Conservation (phyloP, 2,329 filamentous ascomycete species). For the Ophiostoma populinum region DNA sequence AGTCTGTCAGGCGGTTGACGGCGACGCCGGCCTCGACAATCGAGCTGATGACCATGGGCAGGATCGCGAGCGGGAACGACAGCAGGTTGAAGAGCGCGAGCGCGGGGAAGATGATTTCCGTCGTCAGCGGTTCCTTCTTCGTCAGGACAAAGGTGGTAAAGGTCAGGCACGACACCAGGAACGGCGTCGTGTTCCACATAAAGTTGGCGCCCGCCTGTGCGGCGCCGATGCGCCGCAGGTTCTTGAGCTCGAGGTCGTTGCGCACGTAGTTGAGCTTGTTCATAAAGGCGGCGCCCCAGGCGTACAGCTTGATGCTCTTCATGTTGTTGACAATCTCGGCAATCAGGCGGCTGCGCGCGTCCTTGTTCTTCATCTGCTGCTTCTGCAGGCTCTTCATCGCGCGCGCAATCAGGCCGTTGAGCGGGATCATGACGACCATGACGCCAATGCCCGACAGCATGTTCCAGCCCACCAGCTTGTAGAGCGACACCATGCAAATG, state of each 20-base stretch:
- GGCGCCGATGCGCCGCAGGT: constrained; percentile 86
- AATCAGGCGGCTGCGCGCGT: constrained; percentile 79
- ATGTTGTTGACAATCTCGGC: constrained; percentile 98
- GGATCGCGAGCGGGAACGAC: constrained; percentile 80
- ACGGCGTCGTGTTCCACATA: constrained; percentile 94
- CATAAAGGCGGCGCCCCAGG: constrained; percentile 95
- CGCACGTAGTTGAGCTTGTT: constrained; percentile 90
- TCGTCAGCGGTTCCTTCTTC: constrained; percentile 63
- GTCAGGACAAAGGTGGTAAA: constrained; percentile 90
- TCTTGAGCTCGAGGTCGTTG: constrained; percentile 91
- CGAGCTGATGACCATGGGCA: constrained; percentile 95
- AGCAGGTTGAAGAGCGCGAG: constrained; percentile 89
- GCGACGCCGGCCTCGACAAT: constrained; percentile 95
- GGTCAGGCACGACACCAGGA: constrained; percentile 91
- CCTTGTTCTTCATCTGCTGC: constrained; percentile 98
- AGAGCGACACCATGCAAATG: constrained; percentile 89
- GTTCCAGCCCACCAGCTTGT: constrained; percentile 83
- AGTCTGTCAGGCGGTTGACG: constrained; percentile 67
- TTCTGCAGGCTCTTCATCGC: constrained; percentile 93
- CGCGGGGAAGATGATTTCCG: constrained; percentile 90
- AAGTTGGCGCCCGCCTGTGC: constrained; percentile 92
- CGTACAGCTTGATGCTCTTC: constrained; percentile 98
- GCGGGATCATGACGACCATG: constrained; percentile 94
- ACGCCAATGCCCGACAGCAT: constrained; percentile 91
- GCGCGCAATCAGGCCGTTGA: constrained; percentile 81